phyloP scores from a whole-genome alignment of 176 grass and related monocot species.

The Phoenix roebelenii region DNA sequence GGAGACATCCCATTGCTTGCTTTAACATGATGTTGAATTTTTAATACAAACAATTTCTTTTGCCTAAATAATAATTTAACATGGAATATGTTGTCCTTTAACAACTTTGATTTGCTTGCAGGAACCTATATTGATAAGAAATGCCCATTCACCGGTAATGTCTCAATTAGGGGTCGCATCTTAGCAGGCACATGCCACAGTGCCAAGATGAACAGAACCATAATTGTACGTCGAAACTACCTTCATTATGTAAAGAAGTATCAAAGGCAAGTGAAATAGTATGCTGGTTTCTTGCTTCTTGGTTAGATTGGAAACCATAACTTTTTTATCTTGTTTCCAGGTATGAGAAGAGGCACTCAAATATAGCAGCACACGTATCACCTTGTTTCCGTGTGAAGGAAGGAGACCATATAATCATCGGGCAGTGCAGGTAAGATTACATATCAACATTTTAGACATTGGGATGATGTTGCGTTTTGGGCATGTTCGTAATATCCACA shows the following conservation, averaged over 20 bases:
- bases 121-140: conserved; percentile 12
- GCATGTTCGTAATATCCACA: too few species aligned
- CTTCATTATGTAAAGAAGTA: conserved; percentile 10
- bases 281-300: background rate
- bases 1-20: too few species aligned
- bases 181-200: conserved; percentile 9
- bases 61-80: too few species aligned
- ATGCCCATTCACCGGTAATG: conserved; percentile 6
- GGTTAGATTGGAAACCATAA: background rate
- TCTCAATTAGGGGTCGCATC: conserved; percentile 10
- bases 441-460: too few species aligned
- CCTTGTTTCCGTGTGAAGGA: conserved; percentile 11
- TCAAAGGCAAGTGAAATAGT: conserved; percentile 1
- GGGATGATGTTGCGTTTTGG: too few species aligned
- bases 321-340: background rate
- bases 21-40: too few species aligned
- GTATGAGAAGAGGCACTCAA: conserved; percentile 11
- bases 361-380: conserved; percentile 6
- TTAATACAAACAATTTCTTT: too few species aligned
- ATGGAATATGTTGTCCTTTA: background rate
- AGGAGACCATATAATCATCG: conserved; percentile 6
- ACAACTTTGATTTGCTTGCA: background rate
- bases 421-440: conserved; percentile 2
- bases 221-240: conserved; percentile 3
- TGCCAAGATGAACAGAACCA: conserved; percentile 11